Evolutionary conservation across 805 yeast species (phyloP), one percentile per base, ranked within the genome.

Genomic region (Grigorovia humatica): DNA sequence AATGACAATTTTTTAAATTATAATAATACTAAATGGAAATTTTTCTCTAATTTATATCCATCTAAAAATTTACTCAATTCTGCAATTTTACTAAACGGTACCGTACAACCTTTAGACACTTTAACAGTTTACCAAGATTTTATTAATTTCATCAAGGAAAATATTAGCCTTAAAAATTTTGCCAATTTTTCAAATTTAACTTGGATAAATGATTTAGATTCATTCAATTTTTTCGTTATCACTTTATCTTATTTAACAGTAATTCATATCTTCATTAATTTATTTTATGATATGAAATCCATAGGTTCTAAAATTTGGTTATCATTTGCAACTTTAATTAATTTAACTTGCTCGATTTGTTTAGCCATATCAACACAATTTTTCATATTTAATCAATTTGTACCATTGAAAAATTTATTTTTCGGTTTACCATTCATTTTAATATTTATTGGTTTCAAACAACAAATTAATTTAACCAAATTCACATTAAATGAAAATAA

Each of bases 391-490:
- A 77, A 79, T 40, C 70, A 79, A 46, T 77, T 77, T 48, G 82
- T 91, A 35, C 81, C 95, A 9, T 73, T 88, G 51, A 72, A 86
- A 51, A 80, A 87, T 51, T 74, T 91, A 57, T 79, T 89, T 52
- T 97, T 91, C 70, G 97, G 97, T 38, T 70, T 91, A 46, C 99
- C 99, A 20, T 91, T 91, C 68, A 77, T 91, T 62, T 95, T 91
- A 20, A 88, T 95, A 19, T 83, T 88, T 4, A 80, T 91, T 63
- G 99, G 98, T 1, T 91, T 91, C 70, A 89, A 88, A 65, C 85
- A 87, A 66, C 88, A 90, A 62, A 78, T 88, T 18, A 45, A 30
- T 45, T 70, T 77, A 19, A 77, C 79, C 46, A 82, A 83, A 23
- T 62, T 79, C 59, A 67, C 70, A 43, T 63, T 67, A 48, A 62